phyloP scores from a whole-genome alignment of 208 protist genomes.

The Angomonas deanei region DNA sequence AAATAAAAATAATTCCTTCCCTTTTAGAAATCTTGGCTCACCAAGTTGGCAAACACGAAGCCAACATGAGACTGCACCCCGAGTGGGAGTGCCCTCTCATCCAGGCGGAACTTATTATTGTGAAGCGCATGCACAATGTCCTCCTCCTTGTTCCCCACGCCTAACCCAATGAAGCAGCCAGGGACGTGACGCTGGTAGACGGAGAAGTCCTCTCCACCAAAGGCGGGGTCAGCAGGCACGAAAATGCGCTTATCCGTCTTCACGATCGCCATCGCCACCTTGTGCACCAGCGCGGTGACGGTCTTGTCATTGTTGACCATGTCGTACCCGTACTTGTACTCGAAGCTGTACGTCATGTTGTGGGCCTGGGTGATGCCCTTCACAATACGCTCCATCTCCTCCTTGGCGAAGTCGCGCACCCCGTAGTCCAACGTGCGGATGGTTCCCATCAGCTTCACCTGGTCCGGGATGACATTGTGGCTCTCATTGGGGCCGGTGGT shows the following conservation, averaged over 20 bases:
- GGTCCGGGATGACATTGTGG: constrained; percentile 65
- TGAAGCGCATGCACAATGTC: constrained; percentile 24
- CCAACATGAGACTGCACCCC: constrained; percentile 42
- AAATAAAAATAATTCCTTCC: neutral
- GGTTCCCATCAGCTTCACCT: constrained; percentile 45
- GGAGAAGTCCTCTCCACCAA: constrained; percentile 54
- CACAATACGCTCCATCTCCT: constrained; percentile 35
- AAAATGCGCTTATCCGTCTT: constrained; percentile 24
- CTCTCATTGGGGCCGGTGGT: constrained; percentile 37
- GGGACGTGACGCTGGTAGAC: constrained; percentile 28
- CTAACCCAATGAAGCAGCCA: constrained; percentile 38
- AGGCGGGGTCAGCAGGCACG: constrained; percentile 10
- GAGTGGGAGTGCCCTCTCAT: constrained; percentile 38
- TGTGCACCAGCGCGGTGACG: constrained; percentile 33
- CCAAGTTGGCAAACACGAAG: constrained; percentile 35
- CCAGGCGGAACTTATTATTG: constrained; percentile 36
- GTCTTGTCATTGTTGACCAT: constrained; percentile 54
- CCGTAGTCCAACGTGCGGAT: constrained; percentile 38
- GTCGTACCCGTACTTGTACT: constrained; percentile 45
- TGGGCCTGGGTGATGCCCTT: constrained; percentile 35
- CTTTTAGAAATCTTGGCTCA: constrained; percentile 8
- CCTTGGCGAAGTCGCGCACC: constrained; percentile 27
- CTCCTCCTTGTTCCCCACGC: constrained; percentile 25
- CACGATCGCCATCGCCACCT: constrained; percentile 20
- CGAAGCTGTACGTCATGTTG: constrained; percentile 26